phyloP scores from a whole-genome alignment of 805 yeast species.

The Ogataea paradorogensis region DNA sequence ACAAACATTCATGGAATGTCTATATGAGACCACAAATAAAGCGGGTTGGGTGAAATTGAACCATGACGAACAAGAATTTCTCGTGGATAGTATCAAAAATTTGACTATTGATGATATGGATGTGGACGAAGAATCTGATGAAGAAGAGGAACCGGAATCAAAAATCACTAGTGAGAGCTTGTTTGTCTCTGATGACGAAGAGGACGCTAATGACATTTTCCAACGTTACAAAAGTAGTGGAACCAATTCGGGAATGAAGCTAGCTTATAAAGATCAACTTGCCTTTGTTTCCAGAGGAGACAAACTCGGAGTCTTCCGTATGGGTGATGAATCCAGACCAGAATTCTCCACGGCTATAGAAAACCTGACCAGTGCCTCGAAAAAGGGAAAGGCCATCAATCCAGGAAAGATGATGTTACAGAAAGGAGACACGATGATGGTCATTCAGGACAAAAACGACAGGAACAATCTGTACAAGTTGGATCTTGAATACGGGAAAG shows the following conservation, averaged over 20 bases:
- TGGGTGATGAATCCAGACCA: constrained; percentile 49
- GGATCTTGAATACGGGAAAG: constrained; percentile 77
- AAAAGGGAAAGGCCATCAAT: constrained; percentile 38
- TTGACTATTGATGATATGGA: constrained; percentile 35
- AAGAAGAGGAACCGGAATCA: constrained; percentile 27
- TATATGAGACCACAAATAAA: constrained; percentile 61
- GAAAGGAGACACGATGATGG: constrained; percentile 64
- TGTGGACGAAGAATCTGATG: constrained; percentile 28
- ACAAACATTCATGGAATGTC: constrained; percentile 43
- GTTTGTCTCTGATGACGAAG: constrained; percentile 28
- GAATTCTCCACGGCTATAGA: constrained; percentile 68
- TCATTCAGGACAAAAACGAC: constrained; percentile 55
- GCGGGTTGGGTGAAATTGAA: constrained; percentile 44
- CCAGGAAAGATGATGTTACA: constrained; percentile 77
- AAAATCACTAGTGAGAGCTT: constrained; percentile 3
- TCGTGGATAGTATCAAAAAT: constrained; percentile 51
- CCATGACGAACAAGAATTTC: constrained; percentile 50
- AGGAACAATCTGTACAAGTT: constrained; percentile 54
- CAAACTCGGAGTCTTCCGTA: constrained; percentile 75
- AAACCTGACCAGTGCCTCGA: constrained; percentile 49
- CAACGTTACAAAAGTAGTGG: constrained; percentile 24
- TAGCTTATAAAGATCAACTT: constrained; percentile 67
- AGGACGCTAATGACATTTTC: constrained; percentile 16
- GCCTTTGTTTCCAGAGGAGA: constrained; percentile 79
- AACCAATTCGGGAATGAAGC: constrained; percentile 61